phyloP scores from a whole-genome alignment of 768 basidiomycete species.

The Mycena leptocephala region DNA sequence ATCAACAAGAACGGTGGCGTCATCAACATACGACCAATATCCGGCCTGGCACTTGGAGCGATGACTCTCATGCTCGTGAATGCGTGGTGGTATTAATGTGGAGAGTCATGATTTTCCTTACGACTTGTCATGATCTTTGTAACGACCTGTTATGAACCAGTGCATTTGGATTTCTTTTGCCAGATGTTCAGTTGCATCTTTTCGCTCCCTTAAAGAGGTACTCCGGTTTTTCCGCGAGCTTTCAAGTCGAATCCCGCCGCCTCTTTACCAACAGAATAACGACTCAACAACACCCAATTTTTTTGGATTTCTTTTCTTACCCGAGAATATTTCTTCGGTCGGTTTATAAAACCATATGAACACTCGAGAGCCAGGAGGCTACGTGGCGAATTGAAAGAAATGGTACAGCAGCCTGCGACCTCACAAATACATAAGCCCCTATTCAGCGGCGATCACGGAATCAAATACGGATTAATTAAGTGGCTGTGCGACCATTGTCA shows the following conservation, averaged over 20 bases:
- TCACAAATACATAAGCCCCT: too few species aligned
- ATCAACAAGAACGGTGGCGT: constrained; percentile 53
- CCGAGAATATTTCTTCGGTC: too few species aligned
- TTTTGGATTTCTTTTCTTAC: too few species aligned
- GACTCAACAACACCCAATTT: too few species aligned
- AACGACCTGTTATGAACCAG: constrained; percentile 18
- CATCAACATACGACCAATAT: constrained; percentile 38
- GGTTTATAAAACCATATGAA: too few species aligned
- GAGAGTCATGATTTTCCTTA: background rate
- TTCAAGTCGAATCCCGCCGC: background rate
- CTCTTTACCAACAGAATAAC: too few species aligned
- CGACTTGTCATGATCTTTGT: constrained; percentile 17
- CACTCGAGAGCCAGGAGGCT: too few species aligned
- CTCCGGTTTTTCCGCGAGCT: background rate
- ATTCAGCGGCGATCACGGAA: too few species aligned
- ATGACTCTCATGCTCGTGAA: background rate
- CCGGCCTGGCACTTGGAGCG: background rate
- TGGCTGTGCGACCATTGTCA: background rate
- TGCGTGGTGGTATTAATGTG: background rate
- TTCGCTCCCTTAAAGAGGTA: too few species aligned
- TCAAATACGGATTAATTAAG: background rate
- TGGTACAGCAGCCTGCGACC: too few species aligned
- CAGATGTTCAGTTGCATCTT: background rate
- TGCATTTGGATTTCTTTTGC: background rate
- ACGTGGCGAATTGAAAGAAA: too few species aligned